Evolutionary conservation across 352 stramenopile species (phyloP).

Genomic region (Phytophthora sojae): DNA sequence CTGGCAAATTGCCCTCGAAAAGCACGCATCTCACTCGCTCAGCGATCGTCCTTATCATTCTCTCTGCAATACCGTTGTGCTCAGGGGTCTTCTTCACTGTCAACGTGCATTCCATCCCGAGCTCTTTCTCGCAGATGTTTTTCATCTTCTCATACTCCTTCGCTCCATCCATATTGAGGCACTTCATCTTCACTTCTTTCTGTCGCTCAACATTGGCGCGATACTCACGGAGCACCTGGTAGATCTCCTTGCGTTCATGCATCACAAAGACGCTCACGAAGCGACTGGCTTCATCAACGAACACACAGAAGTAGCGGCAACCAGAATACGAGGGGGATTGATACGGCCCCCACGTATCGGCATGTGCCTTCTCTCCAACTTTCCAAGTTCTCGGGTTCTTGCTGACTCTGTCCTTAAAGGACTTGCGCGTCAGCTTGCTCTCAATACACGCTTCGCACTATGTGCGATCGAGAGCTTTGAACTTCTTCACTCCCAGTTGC

Average conservation of each 20-base stretch:
- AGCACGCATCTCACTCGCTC: constrained; percentile 1
- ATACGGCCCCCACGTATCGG: not conserved
- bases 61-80: constrained; percentile 3
- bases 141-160: not conserved
- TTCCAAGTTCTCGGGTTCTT: not conserved
- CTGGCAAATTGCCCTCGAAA: constrained; percentile 4
- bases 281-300: not conserved
- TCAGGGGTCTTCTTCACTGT: not conserved
- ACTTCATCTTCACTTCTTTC: not conserved
- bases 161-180: not conserved
- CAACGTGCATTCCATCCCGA: not conserved
- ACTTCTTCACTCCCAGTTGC: too few species aligned
- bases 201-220: not conserved
- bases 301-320: too few species aligned
- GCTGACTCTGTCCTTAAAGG: not conserved
- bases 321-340: not conserved
- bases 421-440: not conserved
- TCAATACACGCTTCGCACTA: too few species aligned
- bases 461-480: too few species aligned
- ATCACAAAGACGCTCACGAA: not conserved
- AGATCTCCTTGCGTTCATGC: not conserved
- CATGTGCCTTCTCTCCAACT: not conserved
- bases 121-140: not conserved
- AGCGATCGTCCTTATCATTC: constrained; percentile 4
- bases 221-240: not conserved